Conservation (phyloP, 495 filamentous ascomycete species). For the Penicillium lagena region DNA sequence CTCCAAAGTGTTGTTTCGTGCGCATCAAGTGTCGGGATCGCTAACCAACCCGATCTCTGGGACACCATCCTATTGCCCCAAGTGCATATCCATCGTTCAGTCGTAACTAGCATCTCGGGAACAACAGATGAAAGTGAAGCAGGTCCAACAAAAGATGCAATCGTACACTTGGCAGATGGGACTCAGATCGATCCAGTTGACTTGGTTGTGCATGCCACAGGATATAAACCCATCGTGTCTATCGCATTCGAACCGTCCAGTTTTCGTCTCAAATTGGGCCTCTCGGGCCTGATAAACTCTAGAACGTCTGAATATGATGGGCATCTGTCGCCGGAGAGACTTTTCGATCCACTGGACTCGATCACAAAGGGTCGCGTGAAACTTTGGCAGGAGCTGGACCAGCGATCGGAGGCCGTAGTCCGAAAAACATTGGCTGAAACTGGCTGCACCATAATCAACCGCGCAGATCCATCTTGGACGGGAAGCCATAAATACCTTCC, state of each 20-base stretch:
- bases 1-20: conserved; percentile 16
- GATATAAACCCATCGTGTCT: conserved; percentile 57
- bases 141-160: background rate
- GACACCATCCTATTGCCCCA: conserved; percentile 19
- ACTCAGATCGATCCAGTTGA: conserved; percentile 34
- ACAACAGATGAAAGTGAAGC: background rate
- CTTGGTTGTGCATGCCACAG: conserved; percentile 30
- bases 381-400: conserved; percentile 15
- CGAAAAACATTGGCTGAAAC: conserved; percentile 3
- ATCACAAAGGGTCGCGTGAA: background rate
- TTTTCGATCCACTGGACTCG: background rate
- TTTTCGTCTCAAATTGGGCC: conserved; percentile 14
- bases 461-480: conserved; percentile 7
- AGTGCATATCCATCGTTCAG: conserved; percentile 20
- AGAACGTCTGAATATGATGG: no score
- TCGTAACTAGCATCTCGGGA: conserved; percentile 4
- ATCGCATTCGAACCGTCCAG: conserved; percentile 37
- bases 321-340: background rate
- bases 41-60: conserved; percentile 28
- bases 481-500: conserved; percentile 12
- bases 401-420: conserved; percentile 1
- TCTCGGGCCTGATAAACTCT: conserved; percentile 4
- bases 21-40: conserved; percentile 19
- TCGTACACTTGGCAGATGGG: conserved; percentile 7
- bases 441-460: conserved; percentile 3